phyloP scores from a whole-genome alignment of 148 eudicot species.

The Limonium bicolor region DNA sequence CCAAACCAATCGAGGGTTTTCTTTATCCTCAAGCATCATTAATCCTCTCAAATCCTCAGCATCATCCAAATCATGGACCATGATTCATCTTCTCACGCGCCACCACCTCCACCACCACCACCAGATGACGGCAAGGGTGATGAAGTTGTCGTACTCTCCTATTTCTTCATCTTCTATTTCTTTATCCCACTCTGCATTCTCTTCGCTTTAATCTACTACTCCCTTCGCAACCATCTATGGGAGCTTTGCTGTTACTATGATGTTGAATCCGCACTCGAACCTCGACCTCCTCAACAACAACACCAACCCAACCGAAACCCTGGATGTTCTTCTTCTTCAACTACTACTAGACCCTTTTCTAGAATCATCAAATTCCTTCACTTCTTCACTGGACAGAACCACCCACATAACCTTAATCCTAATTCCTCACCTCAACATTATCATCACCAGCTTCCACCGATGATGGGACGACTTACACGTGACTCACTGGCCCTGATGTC shows the following conservation, averaged over 20 bases:
- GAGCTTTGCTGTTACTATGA: conserved; percentile 3
- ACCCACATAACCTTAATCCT: too few species aligned
- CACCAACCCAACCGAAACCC: not conserved
- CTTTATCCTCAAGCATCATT: too few species aligned
- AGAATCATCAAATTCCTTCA: too few species aligned
- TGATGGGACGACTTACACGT: not conserved
- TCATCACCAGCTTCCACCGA: not conserved
- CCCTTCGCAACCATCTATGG: conserved; percentile 1
- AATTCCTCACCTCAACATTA: too few species aligned
- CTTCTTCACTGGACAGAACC: too few species aligned
- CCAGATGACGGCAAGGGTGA: not conserved
- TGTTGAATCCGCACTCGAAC: conserved; percentile 1
- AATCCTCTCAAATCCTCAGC: too few species aligned
- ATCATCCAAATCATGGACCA: too few species aligned
- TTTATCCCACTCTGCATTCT: conserved; percentile 1
- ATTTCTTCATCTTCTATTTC: not conserved
- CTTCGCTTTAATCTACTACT: not conserved
- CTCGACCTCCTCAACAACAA: not conserved
- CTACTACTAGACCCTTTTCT: not conserved
- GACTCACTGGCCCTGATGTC: not conserved
- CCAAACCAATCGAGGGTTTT: too few species aligned
- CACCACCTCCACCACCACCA: not conserved
- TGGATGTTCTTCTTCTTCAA: too few species aligned
- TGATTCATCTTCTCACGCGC: too few species aligned
- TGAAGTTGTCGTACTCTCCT: not conserved